Evolutionary conservation across 1,139 yeast genomes (phyloP).

Genomic region (Candida frijolesensis): DNA sequence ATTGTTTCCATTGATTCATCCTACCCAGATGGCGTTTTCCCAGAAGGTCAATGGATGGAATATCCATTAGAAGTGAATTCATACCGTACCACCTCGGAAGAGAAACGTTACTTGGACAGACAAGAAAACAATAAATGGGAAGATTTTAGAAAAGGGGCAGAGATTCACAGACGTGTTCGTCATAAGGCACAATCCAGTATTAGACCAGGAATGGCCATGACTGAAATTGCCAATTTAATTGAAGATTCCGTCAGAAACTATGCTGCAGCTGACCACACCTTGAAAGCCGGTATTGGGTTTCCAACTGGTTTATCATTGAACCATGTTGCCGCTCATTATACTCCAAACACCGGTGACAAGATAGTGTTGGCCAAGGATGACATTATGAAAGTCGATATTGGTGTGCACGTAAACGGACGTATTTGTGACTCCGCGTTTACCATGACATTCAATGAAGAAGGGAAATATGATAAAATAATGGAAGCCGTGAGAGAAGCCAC

Average conservation of each 20-base stretch:
- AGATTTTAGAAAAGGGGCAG: conserved; percentile 94
- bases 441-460: conserved; percentile 70
- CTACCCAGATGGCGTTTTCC: conserved; percentile 75
- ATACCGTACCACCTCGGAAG: conserved; percentile 83
- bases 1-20: conserved; percentile 62
- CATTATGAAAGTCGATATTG: conserved; percentile 95
- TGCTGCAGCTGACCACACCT: conserved; percentile 65
- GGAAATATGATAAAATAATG: conserved; percentile 73
- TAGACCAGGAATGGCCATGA: conserved; percentile 91
- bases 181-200: conserved; percentile 72
- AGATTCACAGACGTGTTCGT: conserved; percentile 90
- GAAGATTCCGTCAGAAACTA: conserved; percentile 83
- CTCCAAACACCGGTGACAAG: conserved; percentile 95
- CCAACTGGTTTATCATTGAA: conserved; percentile 95
- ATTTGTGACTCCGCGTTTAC: conserved; percentile 97
- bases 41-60: conserved; percentile 87
- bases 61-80: conserved; percentile 72
- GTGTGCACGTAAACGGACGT: conserved; percentile 95
- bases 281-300: conserved; percentile 88
- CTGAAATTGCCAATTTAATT: conserved; percentile 84
- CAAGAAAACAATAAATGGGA: conserved; percentile 70
- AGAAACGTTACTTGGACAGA: conserved; percentile 75
- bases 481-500: conserved; percentile 92
- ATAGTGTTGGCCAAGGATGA: conserved; percentile 79
- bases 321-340: conserved; percentile 96